These are phyloP conservation scores for Aphanomyces euteiches DNA, from an alignment of 352 stramenopile genomes.

Conservation along the genomic window DNA sequence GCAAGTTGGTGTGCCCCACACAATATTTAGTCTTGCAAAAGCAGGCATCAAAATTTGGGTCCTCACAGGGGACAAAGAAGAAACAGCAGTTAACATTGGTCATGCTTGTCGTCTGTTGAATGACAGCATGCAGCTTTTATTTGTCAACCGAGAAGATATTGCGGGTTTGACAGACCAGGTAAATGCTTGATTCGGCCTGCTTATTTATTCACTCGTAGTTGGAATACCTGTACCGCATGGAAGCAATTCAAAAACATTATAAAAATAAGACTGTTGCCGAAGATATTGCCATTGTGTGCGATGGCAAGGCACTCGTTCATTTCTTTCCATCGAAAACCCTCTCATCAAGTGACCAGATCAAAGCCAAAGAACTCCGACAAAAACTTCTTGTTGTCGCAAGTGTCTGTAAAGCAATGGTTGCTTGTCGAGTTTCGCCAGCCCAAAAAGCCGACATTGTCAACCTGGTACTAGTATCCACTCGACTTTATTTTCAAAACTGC, in stretches of 20 bases:
- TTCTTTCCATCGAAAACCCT: conserved; percentile 56
- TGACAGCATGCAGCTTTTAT: conserved; percentile 17
- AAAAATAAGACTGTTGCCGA: conserved; percentile 43
- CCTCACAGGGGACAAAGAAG: conserved; percentile 92
- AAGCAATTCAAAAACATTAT: conserved; percentile 54
- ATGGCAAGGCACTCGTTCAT: conserved; percentile 69
- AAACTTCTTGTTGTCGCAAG: conserved; percentile 59
- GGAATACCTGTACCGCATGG: conserved; percentile 45
- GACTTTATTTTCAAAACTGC: background rate
- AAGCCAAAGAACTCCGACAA: conserved; percentile 45
- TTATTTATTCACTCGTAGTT: conserved; percentile 39
- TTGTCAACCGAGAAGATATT: conserved; percentile 4
- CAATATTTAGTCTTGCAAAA: conserved; percentile 80
- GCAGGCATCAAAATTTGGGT: conserved; percentile 93
- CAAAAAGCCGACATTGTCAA: conserved; percentile 80
- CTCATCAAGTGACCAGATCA: conserved; percentile 36
- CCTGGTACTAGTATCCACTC: background rate
- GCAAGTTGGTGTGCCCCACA: conserved; percentile 81
- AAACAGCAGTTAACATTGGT: conserved; percentile 93
- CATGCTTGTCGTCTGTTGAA: conserved; percentile 69
- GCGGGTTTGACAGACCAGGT: background rate
- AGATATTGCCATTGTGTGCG: conserved; percentile 57
- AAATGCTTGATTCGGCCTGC: background rate
- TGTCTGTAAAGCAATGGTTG: conserved; percentile 58
- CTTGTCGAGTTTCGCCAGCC: conserved; percentile 75